Conservation (phyloP, 805 yeast genomes). For the Lipomyces anomalus region DNA sequence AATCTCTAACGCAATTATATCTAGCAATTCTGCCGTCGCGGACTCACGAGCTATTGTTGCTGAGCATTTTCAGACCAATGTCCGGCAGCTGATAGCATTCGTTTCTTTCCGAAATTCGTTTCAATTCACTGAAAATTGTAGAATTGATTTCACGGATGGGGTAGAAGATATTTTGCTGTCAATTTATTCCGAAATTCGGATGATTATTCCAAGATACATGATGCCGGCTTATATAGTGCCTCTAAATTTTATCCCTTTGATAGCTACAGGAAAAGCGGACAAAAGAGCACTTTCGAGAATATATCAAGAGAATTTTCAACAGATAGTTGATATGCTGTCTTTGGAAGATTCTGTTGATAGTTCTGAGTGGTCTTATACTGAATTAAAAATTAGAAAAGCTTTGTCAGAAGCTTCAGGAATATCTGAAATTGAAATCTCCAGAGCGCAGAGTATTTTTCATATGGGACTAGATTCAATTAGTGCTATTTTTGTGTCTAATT, state of each 20-base stretch:
- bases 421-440: slow-evolving; percentile 1
- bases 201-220: slow-evolving; percentile 24
- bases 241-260: slow-evolving; percentile 21
- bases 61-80: neutral
- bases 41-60: slow-evolving; percentile 1
- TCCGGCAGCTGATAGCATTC: slow-evolving; percentile 4
- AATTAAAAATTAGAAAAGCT: slow-evolving; percentile 3
- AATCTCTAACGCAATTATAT: slow-evolving; percentile 6
- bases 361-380: slow-evolving; percentile 7
- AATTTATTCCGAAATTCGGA: neutral
- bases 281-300: slow-evolving; percentile 8
- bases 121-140: too few species aligned
- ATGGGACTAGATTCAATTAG: slow-evolving; percentile 28
- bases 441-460: slow-evolving; percentile 12
- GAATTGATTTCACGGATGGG: too few species aligned
- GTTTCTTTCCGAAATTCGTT: neutral
- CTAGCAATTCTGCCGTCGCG: neutral
- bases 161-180: neutral
- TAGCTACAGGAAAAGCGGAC: slow-evolving; percentile 26
- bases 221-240: slow-evolving; percentile 25
- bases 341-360: neutral
- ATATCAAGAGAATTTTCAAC: slow-evolving; percentile 3
- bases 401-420: slow-evolving; percentile 9
- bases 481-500: slow-evolving; percentile 20
- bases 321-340: neutral